Evolutionary conservation across 1,139 yeast species (phyloP).

Genomic region (Scheffersomyces parashehatae): DNA sequence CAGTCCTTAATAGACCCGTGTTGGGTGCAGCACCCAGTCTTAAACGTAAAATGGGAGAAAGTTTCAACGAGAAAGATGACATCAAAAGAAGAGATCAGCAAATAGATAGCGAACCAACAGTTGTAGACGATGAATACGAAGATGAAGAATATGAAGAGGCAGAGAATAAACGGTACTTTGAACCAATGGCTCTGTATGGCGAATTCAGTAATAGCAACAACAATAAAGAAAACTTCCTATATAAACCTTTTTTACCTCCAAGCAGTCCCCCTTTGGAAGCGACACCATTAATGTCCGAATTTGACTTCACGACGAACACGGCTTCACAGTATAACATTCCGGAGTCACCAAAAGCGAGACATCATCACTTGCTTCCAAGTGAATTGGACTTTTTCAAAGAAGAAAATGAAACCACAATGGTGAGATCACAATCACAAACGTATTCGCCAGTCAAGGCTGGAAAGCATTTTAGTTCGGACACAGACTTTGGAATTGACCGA

Average conservation of each 20-base stretch:
- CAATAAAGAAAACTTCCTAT: not conserved
- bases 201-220: constrained; percentile 1
- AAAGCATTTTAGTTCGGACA: constrained; percentile 36
- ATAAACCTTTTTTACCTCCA: constrained; percentile 21
- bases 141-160: constrained; percentile 10
- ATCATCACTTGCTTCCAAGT: constrained; percentile 8
- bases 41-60: constrained; percentile 47
- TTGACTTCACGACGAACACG: constrained; percentile 24
- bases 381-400: constrained; percentile 8
- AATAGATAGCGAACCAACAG: constrained; percentile 15
- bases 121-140: constrained; percentile 19
- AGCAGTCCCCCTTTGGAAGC: constrained; percentile 34
- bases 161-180: not conserved
- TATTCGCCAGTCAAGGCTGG: constrained; percentile 8
- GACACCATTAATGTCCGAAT: constrained; percentile 25
- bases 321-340: constrained; percentile 23
- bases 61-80: constrained; percentile 48
- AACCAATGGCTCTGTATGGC: not conserved
- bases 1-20: constrained; percentile 20
- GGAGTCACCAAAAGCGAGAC: constrained; percentile 22
- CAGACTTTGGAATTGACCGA: constrained; percentile 49
- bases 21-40: constrained; percentile 33
- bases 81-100: constrained; percentile 36
- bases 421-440: constrained; percentile 4
- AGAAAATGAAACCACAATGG: constrained; percentile 5